Conservation (phyloP, 2,329 filamentous ascomycete species). For the Cyphellophora attinorum region DNA sequence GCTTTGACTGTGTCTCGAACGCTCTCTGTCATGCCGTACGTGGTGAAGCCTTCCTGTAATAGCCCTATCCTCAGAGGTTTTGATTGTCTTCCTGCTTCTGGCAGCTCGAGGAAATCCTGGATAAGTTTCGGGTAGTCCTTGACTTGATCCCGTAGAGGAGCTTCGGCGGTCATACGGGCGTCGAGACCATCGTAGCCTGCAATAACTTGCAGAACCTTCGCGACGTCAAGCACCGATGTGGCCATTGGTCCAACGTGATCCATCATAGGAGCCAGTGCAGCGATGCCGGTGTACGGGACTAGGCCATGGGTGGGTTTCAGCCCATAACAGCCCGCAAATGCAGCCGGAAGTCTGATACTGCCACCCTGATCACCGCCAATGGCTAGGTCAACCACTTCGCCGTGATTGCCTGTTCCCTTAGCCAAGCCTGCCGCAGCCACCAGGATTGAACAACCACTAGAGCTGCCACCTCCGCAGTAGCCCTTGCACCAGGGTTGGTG, state of each 20-base stretch:
- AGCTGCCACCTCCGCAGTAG: slow-evolving; percentile 27
- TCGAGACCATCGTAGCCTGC: slow-evolving; percentile 44
- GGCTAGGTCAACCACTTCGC: slow-evolving; percentile 24
- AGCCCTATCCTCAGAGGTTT: slow-evolving; percentile 36
- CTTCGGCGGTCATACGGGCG: slow-evolving; percentile 29
- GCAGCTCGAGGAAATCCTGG: slow-evolving; percentile 13
- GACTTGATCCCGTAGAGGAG: slow-evolving; percentile 25
- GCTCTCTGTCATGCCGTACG: slow-evolving; percentile 27
- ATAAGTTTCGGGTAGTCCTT: slow-evolving; percentile 22
- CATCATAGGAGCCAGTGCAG: slow-evolving; percentile 29
- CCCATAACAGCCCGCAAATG: slow-evolving; percentile 33
- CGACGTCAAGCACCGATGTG: slow-evolving; percentile 31
- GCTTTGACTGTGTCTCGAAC: slow-evolving; percentile 28
- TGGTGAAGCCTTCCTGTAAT: slow-evolving; percentile 34
- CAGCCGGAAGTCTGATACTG: slow-evolving; percentile 28
- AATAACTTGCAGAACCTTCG: slow-evolving; percentile 33
- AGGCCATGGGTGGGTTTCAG: slow-evolving; percentile 41
- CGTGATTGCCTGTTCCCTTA: too few relatives aligned
- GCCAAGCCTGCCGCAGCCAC: slow-evolving; percentile 14
- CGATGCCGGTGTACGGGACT: slow-evolving; percentile 41
- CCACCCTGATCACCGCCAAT: slow-evolving; percentile 32
- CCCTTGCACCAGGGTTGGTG: slow-evolving; percentile 25
- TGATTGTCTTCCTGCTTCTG: slow-evolving; percentile 21
- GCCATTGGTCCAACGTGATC: slow-evolving; percentile 41
- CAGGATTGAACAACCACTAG: slow-evolving; percentile 22